Evolutionary conservation across 2,329 filamentous ascomycete genomes (phyloP).

Genomic region (Dactylellina cionopaga): DNA sequence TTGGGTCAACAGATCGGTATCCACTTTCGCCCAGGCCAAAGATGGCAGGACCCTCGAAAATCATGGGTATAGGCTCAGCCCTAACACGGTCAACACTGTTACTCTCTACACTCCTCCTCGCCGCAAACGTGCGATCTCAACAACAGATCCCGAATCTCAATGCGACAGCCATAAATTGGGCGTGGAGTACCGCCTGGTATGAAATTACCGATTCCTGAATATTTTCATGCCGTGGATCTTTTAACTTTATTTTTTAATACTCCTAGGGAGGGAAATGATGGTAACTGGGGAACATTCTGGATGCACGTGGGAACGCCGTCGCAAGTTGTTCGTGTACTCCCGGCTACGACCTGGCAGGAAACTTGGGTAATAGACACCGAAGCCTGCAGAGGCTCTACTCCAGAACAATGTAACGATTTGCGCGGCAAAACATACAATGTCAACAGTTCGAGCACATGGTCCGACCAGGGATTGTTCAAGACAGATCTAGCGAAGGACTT

Average conservation of each 20-base stretch:
- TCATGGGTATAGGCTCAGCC: slow-evolving; percentile 33
- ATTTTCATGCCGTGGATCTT: not conserved
- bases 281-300: slow-evolving; percentile 44
- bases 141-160: slow-evolving; percentile 44
- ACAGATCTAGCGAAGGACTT: slow-evolving; percentile 41
- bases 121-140: slow-evolving; percentile 2
- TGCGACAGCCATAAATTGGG: slow-evolving; percentile 38
- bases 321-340: slow-evolving; percentile 47
- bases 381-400: slow-evolving; percentile 1
- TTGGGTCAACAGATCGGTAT: not conserved
- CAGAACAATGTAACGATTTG: slow-evolving; percentile 24
- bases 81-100: slow-evolving; percentile 33
- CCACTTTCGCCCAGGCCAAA: slow-evolving; percentile 11
- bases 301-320: slow-evolving; percentile 40
- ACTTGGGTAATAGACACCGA: slow-evolving; percentile 32
- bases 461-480: slow-evolving; percentile 26
- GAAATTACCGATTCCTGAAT: not conserved
- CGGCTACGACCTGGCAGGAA: slow-evolving; percentile 48
- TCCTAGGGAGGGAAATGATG: slow-evolving; percentile 47
- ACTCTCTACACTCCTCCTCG: slow-evolving; percentile 22
- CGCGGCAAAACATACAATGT: slow-evolving; percentile 26
- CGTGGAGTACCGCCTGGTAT: slow-evolving; percentile 35
- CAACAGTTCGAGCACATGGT: slow-evolving; percentile 27
- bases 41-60: slow-evolving; percentile 38
- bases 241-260: not conserved